These are phyloP conservation scores for Candida odintsovae DNA, from an alignment of 805 yeast genomes.

Conservation along the genomic window DNA sequence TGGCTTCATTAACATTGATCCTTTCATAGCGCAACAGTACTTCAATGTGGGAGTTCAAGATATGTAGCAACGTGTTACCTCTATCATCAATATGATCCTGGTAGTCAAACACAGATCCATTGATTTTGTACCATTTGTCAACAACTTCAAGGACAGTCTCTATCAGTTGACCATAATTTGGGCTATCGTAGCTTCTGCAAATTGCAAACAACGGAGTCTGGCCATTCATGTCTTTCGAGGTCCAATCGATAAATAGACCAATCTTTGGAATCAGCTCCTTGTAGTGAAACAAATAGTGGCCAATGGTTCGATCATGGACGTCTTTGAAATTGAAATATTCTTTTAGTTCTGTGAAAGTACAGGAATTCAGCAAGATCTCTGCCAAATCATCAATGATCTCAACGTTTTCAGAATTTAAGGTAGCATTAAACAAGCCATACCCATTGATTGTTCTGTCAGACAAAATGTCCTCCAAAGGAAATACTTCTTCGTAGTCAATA, in stretches of 20 bases:
- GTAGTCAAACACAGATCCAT: constrained; percentile 33
- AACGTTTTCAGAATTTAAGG: constrained; percentile 50
- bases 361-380: constrained; percentile 35
- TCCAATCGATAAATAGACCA: constrained; percentile 68
- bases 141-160: constrained; percentile 39
- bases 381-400: constrained; percentile 43
- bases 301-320: constrained; percentile 50
- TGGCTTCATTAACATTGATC: constrained; percentile 54
- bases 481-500: constrained; percentile 38
- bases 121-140: constrained; percentile 33
- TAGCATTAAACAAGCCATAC: constrained; percentile 51
- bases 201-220: constrained; percentile 77
- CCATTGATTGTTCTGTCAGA: constrained; percentile 53
- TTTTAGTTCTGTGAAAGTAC: constrained; percentile 40
- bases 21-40: constrained; percentile 31
- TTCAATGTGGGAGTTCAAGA: constrained; percentile 47
- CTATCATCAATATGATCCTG: constrained; percentile 63
- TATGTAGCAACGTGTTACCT: constrained; percentile 76
- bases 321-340: constrained; percentile 49
- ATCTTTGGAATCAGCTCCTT: constrained; percentile 43
- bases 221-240: constrained; percentile 49
- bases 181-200: constrained; percentile 77
- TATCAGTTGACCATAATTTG: constrained; percentile 48
- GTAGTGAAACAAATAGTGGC: constrained; percentile 66
- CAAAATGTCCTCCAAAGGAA: constrained; percentile 61